These are phyloP conservation scores for Sordariomycetes sp. DNA, from an alignment of 2,329 filamentous ascomycete species.

Conservation along the genomic window DNA sequence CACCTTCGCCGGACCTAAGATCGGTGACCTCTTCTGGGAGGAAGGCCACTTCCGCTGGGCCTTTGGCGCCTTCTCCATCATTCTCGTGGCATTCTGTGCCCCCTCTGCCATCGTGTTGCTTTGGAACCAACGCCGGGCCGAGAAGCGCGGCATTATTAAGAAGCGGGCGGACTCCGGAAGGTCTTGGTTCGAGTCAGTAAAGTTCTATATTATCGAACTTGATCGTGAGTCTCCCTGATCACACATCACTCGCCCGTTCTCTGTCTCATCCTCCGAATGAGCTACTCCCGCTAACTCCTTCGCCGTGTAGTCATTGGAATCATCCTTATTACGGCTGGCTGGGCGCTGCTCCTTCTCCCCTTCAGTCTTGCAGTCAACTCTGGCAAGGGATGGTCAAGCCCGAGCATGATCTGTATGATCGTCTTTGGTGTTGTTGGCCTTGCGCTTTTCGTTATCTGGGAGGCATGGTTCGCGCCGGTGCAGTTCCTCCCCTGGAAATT, in stretches of 20 bases:
- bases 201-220: conserved; percentile 47
- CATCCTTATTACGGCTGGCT: conserved; percentile 37
- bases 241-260: background rate
- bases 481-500: conserved; percentile 46
- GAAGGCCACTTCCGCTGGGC: conserved; percentile 31
- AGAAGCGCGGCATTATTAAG: conserved; percentile 33
- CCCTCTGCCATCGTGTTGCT: conserved; percentile 24
- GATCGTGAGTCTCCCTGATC: conserved; percentile 28
- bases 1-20: conserved; percentile 30
- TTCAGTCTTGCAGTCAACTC: conserved; percentile 27
- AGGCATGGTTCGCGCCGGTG: conserved; percentile 43
- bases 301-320: conserved; percentile 29
- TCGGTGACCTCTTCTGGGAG: conserved; percentile 25
- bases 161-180: conserved; percentile 28
- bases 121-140: conserved; percentile 32
- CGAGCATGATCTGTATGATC: conserved; percentile 33
- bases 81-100: conserved; percentile 37
- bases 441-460: conserved; percentile 41
- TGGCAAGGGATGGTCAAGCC: conserved; percentile 26
- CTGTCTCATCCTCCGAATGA: background rate
- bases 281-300: background rate
- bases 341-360: conserved; percentile 41
- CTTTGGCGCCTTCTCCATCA: conserved; percentile 54
- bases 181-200: conserved; percentile 32
- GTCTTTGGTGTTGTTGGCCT: conserved; percentile 39